Percentiles rank a stretch among this genome's conserved stretches.
Evolutionary conservation across 768 basidiomycete genomes (phyloP).

Genomic region (Tricholoma bakamatsutake): DNA sequence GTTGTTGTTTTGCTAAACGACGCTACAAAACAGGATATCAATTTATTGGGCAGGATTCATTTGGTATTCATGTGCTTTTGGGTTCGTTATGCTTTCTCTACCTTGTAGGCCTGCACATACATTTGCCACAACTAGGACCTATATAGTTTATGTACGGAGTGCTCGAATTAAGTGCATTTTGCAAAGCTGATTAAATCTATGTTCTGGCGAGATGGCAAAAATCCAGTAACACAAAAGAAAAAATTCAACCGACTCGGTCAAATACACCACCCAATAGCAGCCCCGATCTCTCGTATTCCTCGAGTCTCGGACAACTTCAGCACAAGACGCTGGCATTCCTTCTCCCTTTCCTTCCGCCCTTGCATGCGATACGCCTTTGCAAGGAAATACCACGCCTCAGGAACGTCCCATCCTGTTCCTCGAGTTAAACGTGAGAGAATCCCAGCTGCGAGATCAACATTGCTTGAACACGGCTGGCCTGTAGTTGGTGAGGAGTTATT

Average conservation of each 20-base stretch:
- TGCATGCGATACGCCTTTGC: slow-evolving; percentile 68
- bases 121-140: too few relatives aligned
- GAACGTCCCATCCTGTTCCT: slow-evolving; percentile 82
- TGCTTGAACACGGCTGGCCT: slow-evolving; percentile 1
- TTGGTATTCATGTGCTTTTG: too few relatives aligned
- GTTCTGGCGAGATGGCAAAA: too few relatives aligned
- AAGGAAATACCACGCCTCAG: slow-evolving; percentile 94
- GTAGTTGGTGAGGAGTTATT: slow-evolving; percentile 21
- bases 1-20: too few relatives aligned
- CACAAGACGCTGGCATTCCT: slow-evolving; percentile 14
- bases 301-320: slow-evolving; percentile 11
- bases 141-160: too few relatives aligned
- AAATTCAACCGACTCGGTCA: not conserved
- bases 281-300: slow-evolving; percentile 14
- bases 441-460: slow-evolving; percentile 79
- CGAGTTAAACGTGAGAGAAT: slow-evolving; percentile 72
- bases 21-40: too few relatives aligned
- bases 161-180: too few relatives aligned
- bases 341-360: slow-evolving; percentile 14
- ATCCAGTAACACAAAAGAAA: not conserved
- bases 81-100: too few relatives aligned
- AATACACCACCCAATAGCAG: slow-evolving; percentile 17
- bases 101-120: too few relatives aligned
- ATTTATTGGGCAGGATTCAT: too few relatives aligned
- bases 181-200: too few relatives aligned